Conservation (phyloP, 768 basidiomycete species). For the Mycena epipterygia region DNA sequence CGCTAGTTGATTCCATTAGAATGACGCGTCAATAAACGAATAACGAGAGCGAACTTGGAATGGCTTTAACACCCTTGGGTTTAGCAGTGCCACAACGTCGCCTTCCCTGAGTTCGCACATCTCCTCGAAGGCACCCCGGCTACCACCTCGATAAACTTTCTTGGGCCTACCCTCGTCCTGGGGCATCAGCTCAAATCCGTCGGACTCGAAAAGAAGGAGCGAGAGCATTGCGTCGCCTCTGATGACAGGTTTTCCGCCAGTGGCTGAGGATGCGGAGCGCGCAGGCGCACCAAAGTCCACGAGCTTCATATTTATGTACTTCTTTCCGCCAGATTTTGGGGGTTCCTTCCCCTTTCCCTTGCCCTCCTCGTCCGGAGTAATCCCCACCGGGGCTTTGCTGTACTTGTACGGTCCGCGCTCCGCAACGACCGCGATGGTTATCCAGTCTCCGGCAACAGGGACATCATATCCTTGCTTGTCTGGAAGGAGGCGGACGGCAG, state of each 20-base stretch:
- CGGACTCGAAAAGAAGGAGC: slow-evolving; percentile 90
- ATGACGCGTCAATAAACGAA: background rate
- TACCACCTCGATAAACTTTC: slow-evolving; percentile 89
- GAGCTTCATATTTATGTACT: slow-evolving; percentile 89
- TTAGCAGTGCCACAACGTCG: slow-evolving; percentile 90
- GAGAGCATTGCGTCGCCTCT: slow-evolving; percentile 89
- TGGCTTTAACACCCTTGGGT: slow-evolving; percentile 89
- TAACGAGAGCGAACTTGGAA: slow-evolving; percentile 70
- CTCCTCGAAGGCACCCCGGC: slow-evolving; percentile 91
- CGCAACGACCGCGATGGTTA: slow-evolving; percentile 96
- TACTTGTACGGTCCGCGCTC: slow-evolving; percentile 87
- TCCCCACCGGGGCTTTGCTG: slow-evolving; percentile 74
- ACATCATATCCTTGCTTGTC: slow-evolving; percentile 91
- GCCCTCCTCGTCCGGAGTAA: slow-evolving; percentile 61
- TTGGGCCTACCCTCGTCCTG: slow-evolving; percentile 64
- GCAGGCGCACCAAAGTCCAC: slow-evolving; percentile 83
- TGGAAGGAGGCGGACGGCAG: slow-evolving; percentile 80
- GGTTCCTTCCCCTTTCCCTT: slow-evolving; percentile 53
- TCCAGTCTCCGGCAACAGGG: slow-evolving; percentile 93
- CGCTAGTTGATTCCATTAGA: slow-evolving; percentile 47
- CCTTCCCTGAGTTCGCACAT: slow-evolving; percentile 90
- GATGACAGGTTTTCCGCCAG: slow-evolving; percentile 68
- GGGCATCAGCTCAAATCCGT: slow-evolving; percentile 71
- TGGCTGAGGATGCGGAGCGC: slow-evolving; percentile 64
- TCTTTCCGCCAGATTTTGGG: slow-evolving; percentile 70